A percentile compares a stretch with the other conserved stretches of the same genome.
phyloP scores from a whole-genome alignment of 202 grass and related monocot species.

The Carex sylvatica region DNA sequence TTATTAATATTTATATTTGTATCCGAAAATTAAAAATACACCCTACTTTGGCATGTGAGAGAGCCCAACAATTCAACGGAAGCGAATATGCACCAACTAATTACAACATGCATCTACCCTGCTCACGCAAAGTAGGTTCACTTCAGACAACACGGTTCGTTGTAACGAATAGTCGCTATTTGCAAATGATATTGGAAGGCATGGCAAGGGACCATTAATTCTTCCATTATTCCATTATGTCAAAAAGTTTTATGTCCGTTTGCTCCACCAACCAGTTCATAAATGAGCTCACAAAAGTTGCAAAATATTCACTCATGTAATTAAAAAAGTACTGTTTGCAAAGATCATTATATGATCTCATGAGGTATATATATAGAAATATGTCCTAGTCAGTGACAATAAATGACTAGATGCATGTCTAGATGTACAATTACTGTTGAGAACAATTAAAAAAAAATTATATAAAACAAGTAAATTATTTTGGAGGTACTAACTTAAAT shows the following conservation, averaged over 20 bases:
- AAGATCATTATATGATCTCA: not conserved
- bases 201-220: slow-evolving; percentile 8
- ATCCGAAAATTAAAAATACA: not conserved
- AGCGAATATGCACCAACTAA: not conserved
- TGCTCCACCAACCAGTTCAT: not conserved
- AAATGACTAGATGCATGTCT: not conserved
- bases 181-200: slow-evolving; percentile 14
- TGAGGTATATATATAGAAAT: not conserved
- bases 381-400: not conserved
- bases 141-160: not conserved
- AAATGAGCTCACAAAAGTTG: slow-evolving; percentile 17
- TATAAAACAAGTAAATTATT: not conserved
- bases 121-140: not conserved
- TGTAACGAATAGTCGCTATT: not conserved
- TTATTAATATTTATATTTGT: too few relatives aligned
- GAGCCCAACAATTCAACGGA: not conserved
- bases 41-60: not conserved
- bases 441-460: not conserved
- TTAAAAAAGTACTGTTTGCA: not conserved
- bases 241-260: slow-evolving; percentile 9
- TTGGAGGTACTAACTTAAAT: not conserved
- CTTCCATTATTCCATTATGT: slow-evolving; percentile 11
- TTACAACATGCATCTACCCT: not conserved
- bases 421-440: not conserved
- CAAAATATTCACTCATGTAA: not conserved